Base-by-base conservation (phyloP, 2,329 filamentous ascomycete species). In the Podosphaera fusca region DNA sequence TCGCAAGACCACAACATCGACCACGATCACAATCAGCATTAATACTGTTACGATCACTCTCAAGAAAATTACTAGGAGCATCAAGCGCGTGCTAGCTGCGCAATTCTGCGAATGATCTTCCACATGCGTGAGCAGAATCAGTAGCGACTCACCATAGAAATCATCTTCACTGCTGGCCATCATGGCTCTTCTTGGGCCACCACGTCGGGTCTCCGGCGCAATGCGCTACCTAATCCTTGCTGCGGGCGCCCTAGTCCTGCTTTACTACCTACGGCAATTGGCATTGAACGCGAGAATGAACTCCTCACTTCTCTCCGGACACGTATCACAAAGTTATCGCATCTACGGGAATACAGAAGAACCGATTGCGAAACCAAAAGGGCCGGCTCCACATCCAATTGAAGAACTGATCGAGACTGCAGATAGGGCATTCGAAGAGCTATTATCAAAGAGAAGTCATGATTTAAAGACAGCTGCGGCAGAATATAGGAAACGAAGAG, bases 401-500 rank as follows among this genome's bases (percentile, higher is more conserved):
- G 72, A 75, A 59, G 64, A 67, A 6, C 64, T 75, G 9, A 72
- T 76, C 42, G 64, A 66, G 29, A 63, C 64, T 0, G 72, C 73
- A 35, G 67, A 71, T 7, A 64, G 67, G 10, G 64, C 61, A 3
- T 73, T 73, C 56, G 64, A 70, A 2, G 64, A 64, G 10, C 58
- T 73, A 14, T 62, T 75, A 42, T 63, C 65, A 34, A 72, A 71
- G 60, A 69, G 71, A 59, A 70, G 70, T 4, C 67, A 67, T 36
- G 71, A 71, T 12, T 67, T 78, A 34, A 64, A 67, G 4, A 64
- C 69, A 34, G 73, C 75, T 0, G 75, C 75, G 0, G 67, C 69
- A 14, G 72, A 71, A 33, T 83, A 83, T 64, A 73, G 79, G 56
- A 65, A 70, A 49, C 70, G 74, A 57, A 71, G 79, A 58, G 78